Conservation (phyloP, 2,329 filamentous ascomycete genomes). For the Colletotrichum lupini region DNA sequence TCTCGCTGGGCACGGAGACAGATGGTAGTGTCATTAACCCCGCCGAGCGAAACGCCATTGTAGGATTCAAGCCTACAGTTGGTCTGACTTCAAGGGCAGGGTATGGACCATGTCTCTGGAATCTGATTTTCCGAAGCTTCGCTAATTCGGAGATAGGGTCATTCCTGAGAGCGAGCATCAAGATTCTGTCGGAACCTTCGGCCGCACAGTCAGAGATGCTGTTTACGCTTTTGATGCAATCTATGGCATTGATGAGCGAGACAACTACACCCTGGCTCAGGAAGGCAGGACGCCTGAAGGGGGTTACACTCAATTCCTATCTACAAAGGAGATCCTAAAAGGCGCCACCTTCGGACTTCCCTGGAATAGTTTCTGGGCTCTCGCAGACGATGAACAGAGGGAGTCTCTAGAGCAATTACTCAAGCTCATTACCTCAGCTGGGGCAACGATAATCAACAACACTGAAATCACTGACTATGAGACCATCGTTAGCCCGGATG, state of each 20-base stretch:
- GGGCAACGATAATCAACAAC: slow-evolving; percentile 75
- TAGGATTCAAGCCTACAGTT: slow-evolving; percentile 82
- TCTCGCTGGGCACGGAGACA: slow-evolving; percentile 79
- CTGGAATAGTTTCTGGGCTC: slow-evolving; percentile 77
- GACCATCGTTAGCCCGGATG: slow-evolving; percentile 70
- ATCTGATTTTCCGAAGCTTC: too few species aligned
- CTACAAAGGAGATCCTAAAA: slow-evolving; percentile 63
- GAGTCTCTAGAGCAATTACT: slow-evolving; percentile 62
- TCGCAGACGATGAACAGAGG: slow-evolving; percentile 67
- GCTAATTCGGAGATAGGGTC: slow-evolving; percentile 46
- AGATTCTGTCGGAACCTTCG: slow-evolving; percentile 77
- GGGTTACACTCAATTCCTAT: slow-evolving; percentile 69
- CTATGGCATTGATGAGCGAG: slow-evolving; percentile 69
- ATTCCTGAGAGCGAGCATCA: slow-evolving; percentile 76
- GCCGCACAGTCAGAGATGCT: slow-evolving; percentile 75
- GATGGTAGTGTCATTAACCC: slow-evolving; percentile 80
- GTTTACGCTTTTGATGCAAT: slow-evolving; percentile 75
- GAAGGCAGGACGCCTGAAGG: slow-evolving; percentile 61
- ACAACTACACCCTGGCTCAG: slow-evolving; percentile 75
- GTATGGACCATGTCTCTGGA: background rate
- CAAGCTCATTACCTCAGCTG: slow-evolving; percentile 65
- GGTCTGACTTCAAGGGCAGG: slow-evolving; percentile 74
- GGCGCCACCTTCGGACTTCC: slow-evolving; percentile 77
- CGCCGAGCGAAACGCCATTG: slow-evolving; percentile 74
- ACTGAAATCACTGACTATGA: slow-evolving; percentile 75